A percentile compares a stretch with the other conserved stretches of the same genome.
Evolutionary conservation across 2,329 filamentous ascomycete genomes (phyloP).

Genomic region (Arthrinium puccinioides): DNA sequence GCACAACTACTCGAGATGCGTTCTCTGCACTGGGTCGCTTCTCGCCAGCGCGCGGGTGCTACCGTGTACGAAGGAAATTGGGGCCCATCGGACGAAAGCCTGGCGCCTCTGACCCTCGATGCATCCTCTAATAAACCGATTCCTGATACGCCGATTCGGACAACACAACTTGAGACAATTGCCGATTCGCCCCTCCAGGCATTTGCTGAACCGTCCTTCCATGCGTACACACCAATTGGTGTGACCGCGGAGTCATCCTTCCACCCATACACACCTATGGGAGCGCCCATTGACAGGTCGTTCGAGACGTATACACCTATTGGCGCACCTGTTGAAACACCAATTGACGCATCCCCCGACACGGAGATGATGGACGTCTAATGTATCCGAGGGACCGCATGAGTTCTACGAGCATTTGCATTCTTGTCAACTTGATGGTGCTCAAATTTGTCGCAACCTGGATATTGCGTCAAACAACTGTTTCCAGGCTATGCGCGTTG

Average conservation of each 20-base stretch:
- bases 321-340: too few species aligned
- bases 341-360: slow-evolving; percentile 36
- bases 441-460: slow-evolving; percentile 19
- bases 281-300: too few species aligned
- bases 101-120: slow-evolving; percentile 7
- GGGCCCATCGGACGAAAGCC: slow-evolving; percentile 62
- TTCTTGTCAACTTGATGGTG: slow-evolving; percentile 15
- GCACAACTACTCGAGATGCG: slow-evolving; percentile 65
- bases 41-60: slow-evolving; percentile 75
- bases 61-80: slow-evolving; percentile 95
- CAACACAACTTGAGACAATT: too few species aligned
- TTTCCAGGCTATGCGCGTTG: slow-evolving; percentile 17
- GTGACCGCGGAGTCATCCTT: too few species aligned
- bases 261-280: too few species aligned
- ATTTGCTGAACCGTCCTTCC: too few species aligned
- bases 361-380: slow-evolving; percentile 55
- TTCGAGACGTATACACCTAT: too few species aligned
- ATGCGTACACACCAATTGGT: too few species aligned
- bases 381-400: slow-evolving; percentile 14
- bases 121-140: neutral
- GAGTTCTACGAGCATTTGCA: slow-evolving; percentile 9
- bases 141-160: slow-evolving; percentile 1
- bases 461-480: slow-evolving; percentile 18
- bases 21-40: slow-evolving; percentile 73
- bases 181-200: too few species aligned